A percentile compares a stretch with the other conserved stretches of the same genome.
phyloP scores from a whole-genome alignment of 2,329 filamentous ascomycete species.

The Chaetothyriales sp. region DNA sequence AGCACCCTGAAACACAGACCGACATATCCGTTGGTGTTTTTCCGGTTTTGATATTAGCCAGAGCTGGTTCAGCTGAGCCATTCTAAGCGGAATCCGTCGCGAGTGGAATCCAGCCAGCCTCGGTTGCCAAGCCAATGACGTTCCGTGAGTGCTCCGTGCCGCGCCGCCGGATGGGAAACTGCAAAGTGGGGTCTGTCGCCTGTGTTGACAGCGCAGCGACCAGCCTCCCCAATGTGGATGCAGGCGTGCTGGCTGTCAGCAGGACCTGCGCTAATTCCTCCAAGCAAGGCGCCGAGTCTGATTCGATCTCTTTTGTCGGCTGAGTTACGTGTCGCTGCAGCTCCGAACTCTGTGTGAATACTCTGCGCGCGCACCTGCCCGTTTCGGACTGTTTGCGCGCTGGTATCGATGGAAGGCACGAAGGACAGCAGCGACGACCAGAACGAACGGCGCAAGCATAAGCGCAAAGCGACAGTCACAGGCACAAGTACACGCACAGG shows the following conservation, averaged over 20 bases:
- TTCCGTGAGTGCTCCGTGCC: not conserved
- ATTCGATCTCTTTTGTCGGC: not conserved
- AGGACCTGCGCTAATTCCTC: too few relatives aligned
- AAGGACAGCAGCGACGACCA: not conserved
- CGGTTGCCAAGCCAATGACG: not conserved
- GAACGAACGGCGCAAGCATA: not conserved
- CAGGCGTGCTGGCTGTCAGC: too few relatives aligned
- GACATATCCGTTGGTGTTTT: too few relatives aligned
- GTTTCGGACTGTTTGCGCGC: not conserved
- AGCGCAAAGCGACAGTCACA: not conserved
- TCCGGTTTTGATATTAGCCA: too few relatives aligned
- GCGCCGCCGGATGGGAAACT: too few relatives aligned
- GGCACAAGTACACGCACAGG: too few relatives aligned
- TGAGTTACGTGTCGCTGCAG: not conserved
- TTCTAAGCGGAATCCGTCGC: too few relatives aligned
- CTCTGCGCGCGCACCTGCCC: not conserved
- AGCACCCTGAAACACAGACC: too few relatives aligned
- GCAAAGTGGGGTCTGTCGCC: not conserved
- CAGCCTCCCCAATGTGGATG: not conserved
- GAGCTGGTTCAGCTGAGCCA: too few relatives aligned
- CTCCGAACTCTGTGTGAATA: not conserved
- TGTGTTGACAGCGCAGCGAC: not conserved
- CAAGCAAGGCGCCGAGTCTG: not conserved
- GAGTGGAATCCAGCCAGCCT: not conserved
- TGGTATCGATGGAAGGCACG: not conserved